Percentiles rank a stretch among this genome's conserved stretches.
Conservation (phyloP, 352 stramenopile genomes). For the Pythium aristosporum region DNA sequence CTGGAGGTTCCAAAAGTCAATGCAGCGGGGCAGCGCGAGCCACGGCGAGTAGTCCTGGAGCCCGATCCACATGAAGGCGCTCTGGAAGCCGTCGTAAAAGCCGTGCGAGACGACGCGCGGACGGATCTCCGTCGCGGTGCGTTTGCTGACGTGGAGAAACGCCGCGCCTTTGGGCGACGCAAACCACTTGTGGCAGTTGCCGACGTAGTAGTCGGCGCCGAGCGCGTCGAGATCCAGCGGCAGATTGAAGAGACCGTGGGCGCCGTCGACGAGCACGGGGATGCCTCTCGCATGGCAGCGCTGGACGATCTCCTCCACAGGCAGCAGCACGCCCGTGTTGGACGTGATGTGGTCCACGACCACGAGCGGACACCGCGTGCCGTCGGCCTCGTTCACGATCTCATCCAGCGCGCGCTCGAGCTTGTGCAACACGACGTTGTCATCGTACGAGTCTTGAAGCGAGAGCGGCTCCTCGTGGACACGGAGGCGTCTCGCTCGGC, state of each 20-base stretch:
- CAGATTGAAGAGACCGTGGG: conserved; percentile 88
- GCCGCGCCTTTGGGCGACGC: conserved; percentile 85
- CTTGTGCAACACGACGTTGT: conserved; percentile 41
- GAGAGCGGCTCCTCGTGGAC: conserved; percentile 62
- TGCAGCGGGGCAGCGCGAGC: conserved; percentile 80
- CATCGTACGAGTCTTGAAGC: conserved; percentile 64
- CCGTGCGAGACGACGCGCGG: conserved; percentile 92
- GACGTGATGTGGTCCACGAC: conserved; percentile 94
- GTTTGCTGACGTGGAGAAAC: conserved; percentile 80
- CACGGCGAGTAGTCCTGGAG: conserved; percentile 90
- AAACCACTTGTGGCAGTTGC: conserved; percentile 96
- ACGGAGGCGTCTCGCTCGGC: conserved; percentile 21
- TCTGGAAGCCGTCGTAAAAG: conserved; percentile 86
- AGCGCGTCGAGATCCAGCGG: conserved; percentile 62
- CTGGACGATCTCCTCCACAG: conserved; percentile 74
- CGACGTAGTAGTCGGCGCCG: conserved; percentile 91
- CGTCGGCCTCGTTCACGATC: conserved; percentile 27
- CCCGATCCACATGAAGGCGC: conserved; percentile 92
- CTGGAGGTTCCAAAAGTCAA: conserved; percentile 82
- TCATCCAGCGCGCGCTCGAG: conserved; percentile 35
- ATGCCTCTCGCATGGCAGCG: conserved; percentile 48
- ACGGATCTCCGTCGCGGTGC: conserved; percentile 31
- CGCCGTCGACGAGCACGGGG: conserved; percentile 89
- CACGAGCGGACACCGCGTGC: conserved; percentile 54
- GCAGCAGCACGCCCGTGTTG: conserved; percentile 90